Base-by-base conservation (phyloP, 2,329 filamentous ascomycete species). In the Podosphaera fusca region DNA sequence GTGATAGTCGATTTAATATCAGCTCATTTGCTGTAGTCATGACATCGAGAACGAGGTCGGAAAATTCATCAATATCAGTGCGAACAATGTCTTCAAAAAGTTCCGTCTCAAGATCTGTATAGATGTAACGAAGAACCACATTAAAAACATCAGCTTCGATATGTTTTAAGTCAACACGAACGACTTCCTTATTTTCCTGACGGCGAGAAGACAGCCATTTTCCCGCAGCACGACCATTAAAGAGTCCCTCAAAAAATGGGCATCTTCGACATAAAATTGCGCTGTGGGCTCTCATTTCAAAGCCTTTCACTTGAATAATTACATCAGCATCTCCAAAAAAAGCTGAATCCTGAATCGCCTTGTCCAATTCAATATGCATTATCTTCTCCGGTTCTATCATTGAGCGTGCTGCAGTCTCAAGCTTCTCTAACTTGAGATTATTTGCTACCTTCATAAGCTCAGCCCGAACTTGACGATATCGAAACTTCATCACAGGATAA, bases 11-110 rank as follows among this genome's bases (percentile, higher is more conserved):
- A 67, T 95, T 88, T 52, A 98, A 76, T 89, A 98, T 95, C 58
- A 98, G 72, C 69, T 98, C 90, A 66, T 98, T 92, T 10, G 89
- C 87, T 56, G 87, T 83, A 57, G 81, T 81, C 77, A 96, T 83
- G 50, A 96, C 85, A 63, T 95, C 88, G 70, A 96, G 77, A 7
- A 95, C 76, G n/a, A 92, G 73, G 63, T 96, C 88, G 3, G 89
- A 80, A 60, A 95, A 88, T 51, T 88, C 84, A 62, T 95, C 88
- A 4, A 94, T 70, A 59, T 82, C 81, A 14, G 78, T 72, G 40
- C 79, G 77, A 14, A 84, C 77, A 4, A 92, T 77, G 36, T 84
- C 74, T 61, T 95, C 80, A 64, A 98, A 96, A 1, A 96, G 72
- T 59, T 89, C 83, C 30, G 80, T 75, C 0, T 87, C 87, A 38